Evolutionary conservation across 306 rosid species (phyloP).

Genomic region (Prunus persica): Prunus_persica_NCBIv2 NC_034009.1:40812501-40813000

Average conservation of each 20-base stretch:
- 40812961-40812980: conserved; percentile 28
- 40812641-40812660: conserved; percentile 24
- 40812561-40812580: conserved; percentile 79
- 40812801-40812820: conserved; percentile 13
- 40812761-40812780: conserved; percentile 28
- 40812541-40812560: conserved; percentile 92
- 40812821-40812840: conserved; percentile 19
- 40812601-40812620: conserved; percentile 11
- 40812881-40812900: conserved; percentile 99
- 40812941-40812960: conserved; percentile 94
- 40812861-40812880: conserved; percentile 99
- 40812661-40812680: conserved; percentile 99
- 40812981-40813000: conserved; percentile 22
- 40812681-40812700: conserved; percentile 86
- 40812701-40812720: conserved; percentile 94
- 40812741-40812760: conserved; percentile 97
- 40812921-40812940: conserved; percentile 98
- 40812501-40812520: conserved; percentile 90
- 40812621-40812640: conserved; percentile 2
- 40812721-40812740: conserved; percentile 92
- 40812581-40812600: conserved; percentile 24
- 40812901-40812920: conserved; percentile 93
- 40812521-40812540: conserved; percentile 89
- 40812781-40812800: conserved; percentile 23
- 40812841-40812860: conserved; percentile 30